Conservation (phyloP, 371 early-diverging fungal genomes). For the Nematocida sp. region DNA sequence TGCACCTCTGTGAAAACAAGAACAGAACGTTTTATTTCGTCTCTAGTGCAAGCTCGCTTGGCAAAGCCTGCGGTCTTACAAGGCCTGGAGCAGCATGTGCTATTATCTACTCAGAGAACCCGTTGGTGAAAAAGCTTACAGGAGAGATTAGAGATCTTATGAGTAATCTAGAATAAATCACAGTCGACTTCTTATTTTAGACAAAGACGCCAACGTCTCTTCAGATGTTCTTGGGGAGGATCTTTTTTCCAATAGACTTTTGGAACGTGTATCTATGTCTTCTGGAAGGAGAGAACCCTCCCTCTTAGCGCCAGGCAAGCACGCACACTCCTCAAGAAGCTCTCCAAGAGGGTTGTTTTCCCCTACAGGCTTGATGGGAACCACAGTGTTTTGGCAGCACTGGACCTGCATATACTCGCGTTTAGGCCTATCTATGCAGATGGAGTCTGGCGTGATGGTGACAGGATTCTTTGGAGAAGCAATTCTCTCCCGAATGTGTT, state of each 20-base stretch:
- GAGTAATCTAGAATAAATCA: slow-evolving; percentile 16
- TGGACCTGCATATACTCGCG: neutral
- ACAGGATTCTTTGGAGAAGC: no score
- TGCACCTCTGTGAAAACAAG: slow-evolving; percentile 95
- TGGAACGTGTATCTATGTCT: no score
- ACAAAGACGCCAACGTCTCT: no score
- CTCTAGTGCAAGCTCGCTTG: slow-evolving; percentile 84
- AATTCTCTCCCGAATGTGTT: no score
- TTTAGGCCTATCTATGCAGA: slow-evolving; percentile 1
- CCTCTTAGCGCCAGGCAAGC: no score
- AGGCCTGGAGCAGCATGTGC: slow-evolving; percentile 77
- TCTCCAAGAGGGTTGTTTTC: no score
- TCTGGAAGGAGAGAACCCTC: no score
- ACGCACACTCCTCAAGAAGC: no score
- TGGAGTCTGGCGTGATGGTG: no score
- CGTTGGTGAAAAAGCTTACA: slow-evolving; percentile 14
- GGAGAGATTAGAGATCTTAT: slow-evolving; percentile 42
- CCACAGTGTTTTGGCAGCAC: slow-evolving; percentile 13
- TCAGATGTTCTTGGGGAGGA: no score
- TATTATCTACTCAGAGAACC: slow-evolving; percentile 50
- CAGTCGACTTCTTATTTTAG: no score
- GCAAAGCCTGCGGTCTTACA: slow-evolving; percentile 92
- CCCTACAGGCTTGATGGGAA: neutral
- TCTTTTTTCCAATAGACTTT: no score
- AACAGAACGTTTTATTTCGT: slow-evolving; percentile 94